Evolutionary conservation across 345 rosid genomes (phyloP), one percentile per base, ranked within the genome.

Genomic region (Lepidium sativum): DNA sequence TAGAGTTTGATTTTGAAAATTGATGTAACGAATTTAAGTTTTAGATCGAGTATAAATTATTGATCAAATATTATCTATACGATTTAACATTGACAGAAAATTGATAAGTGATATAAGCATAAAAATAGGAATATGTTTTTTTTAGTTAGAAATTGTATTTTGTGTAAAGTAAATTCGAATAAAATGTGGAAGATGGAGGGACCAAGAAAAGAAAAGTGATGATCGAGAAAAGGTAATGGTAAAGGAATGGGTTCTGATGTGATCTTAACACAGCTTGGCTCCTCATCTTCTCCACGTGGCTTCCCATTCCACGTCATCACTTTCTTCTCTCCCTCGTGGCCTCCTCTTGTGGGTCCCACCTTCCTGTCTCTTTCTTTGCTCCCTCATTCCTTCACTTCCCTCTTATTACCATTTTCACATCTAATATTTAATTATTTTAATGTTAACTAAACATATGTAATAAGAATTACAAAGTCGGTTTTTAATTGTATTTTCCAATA

Each of bases 241-340:
- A 40, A 65, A 33, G 53, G 71, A 72, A 72, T 65, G 71, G 66
- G 71, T 6, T 59, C 3, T 50, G 67, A 65, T 58, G 55, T 72
- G 76, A 54, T 8, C 58, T 35, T 50, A 11, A 56, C 70, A 65
- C 67, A 72, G 71, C 71, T 72, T 20, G 63, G 67, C 67, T 65
- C 76, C 67, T 72, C 76, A 60, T 66, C 72, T 50, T 59, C 76
- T 72, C 67, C 76, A 65, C 71, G 76, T 72, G 76, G 67, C 54
- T 41, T 52, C 45, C 13, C 51, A 63, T 32, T 65, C 76, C 76
- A 72, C 76, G 67, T 72, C 67, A 65, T 11, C 76, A 1, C n/a
- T n/a, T n/a, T n/a, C n/a, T 56, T 16, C 20, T 40, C 58, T 45
- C 52, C 70, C 75, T 49, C 75, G 70, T 63, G 75, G 75, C 69